Evolutionary conservation across 352 stramenopile species (phyloP).

Genomic region (Pythium aristosporum): DNA sequence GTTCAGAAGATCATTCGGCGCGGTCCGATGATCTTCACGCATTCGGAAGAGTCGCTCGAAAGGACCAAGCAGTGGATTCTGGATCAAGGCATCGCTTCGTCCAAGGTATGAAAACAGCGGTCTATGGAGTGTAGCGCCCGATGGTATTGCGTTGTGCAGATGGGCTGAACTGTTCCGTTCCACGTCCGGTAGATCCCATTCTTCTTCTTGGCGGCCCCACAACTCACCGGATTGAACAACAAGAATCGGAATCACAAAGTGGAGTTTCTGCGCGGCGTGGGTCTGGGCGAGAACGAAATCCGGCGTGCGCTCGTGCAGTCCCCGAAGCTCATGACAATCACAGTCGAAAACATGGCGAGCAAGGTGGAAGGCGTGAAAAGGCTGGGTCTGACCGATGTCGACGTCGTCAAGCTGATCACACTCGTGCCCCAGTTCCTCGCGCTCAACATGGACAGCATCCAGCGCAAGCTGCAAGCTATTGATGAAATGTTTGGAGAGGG

Average conservation of each 20-base stretch:
- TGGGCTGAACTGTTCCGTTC: too few relatives aligned
- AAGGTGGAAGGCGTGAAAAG: slow-evolving; percentile 37
- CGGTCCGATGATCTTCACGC: slow-evolving; percentile 15
- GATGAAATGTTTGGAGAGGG: slow-evolving; percentile 6
- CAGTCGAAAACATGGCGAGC: slow-evolving; percentile 33
- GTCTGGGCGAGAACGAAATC: slow-evolving; percentile 37
- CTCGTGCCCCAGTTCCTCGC: slow-evolving; percentile 41
- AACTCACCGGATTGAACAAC: slow-evolving; percentile 32
- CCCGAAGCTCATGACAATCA: slow-evolving; percentile 45
- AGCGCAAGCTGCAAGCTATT: slow-evolving; percentile 41
- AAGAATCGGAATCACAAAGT: slow-evolving; percentile 51
- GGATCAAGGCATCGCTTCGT: slow-evolving; percentile 2
- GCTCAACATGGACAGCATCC: slow-evolving; percentile 36
- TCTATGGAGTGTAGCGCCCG: neutral
- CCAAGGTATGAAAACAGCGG: slow-evolving; percentile 21
- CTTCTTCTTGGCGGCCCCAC: slow-evolving; percentile 50
- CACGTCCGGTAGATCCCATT: slow-evolving; percentile 45
- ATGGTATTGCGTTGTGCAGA: too few relatives aligned
- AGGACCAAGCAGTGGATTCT: slow-evolving; percentile 17
- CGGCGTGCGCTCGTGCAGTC: slow-evolving; percentile 38
- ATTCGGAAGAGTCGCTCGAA: slow-evolving; percentile 14
- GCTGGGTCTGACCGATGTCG: slow-evolving; percentile 31
- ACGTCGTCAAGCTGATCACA: slow-evolving; percentile 36
- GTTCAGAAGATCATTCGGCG: slow-evolving; percentile 4
- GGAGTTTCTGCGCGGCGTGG: slow-evolving; percentile 32